These are phyloP conservation scores for Capsicum chinense DNA, from an alignment of 257 asterid genomes.

Conservation along the genomic window DNA sequence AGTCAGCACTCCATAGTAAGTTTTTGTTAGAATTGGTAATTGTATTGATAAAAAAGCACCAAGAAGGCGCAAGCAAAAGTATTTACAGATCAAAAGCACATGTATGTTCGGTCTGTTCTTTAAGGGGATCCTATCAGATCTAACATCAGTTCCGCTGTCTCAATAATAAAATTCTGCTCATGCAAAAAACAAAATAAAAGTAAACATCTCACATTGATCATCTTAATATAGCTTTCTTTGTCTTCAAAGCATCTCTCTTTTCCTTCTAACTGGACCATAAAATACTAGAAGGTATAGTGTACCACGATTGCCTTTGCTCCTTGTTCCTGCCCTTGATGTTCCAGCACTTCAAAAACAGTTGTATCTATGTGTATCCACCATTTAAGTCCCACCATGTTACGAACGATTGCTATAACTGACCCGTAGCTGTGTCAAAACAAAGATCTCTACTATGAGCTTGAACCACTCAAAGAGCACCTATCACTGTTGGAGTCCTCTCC, in stretches of 20 bases:
- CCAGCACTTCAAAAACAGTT: neutral
- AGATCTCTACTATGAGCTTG: neutral
- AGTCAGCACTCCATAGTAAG: conserved; percentile 69
- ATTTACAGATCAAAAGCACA: neutral
- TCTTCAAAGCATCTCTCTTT: neutral
- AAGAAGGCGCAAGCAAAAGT: neutral
- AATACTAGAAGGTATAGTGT: neutral
- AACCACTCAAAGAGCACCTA: neutral
- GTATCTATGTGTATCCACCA: neutral
- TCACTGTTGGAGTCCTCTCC: neutral
- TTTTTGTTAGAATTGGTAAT: neutral
- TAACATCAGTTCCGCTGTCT: neutral
- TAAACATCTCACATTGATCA: neutral
- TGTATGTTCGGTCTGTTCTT: neutral
- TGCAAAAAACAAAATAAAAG: neutral
- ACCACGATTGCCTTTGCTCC: neutral
- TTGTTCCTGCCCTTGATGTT: neutral
- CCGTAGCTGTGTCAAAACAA: neutral
- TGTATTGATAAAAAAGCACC: neutral
- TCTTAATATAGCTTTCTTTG: neutral
- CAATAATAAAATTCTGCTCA: neutral
- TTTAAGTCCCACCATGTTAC: no score
- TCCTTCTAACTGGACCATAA: neutral
- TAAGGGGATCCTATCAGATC: neutral
- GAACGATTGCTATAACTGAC: neutral